phyloP scores from a whole-genome alignment of 1,139 yeast species.

The Scheffersomyces lignicola region DNA sequence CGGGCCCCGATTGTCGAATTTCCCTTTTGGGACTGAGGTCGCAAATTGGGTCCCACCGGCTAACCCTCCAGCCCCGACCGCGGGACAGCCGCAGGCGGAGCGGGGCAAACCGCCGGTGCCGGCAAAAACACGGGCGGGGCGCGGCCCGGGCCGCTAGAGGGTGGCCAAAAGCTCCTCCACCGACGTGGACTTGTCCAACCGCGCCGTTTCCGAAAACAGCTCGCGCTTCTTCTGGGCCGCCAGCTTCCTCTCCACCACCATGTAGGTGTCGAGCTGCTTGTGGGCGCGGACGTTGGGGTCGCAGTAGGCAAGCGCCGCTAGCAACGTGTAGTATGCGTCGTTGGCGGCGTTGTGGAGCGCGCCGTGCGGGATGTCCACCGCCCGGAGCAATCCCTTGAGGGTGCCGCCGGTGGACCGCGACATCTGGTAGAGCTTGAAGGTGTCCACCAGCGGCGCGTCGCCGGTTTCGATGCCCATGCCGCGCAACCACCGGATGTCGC shows the following conservation, averaged over 20 bases:
- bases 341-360: constrained; percentile 80
- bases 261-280: constrained; percentile 18
- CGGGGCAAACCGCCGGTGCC: too few species aligned
- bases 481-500: constrained; percentile 59
- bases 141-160: too few species aligned
- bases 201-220: constrained; percentile 2
- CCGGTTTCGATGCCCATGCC: constrained; percentile 44
- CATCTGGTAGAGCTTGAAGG: constrained; percentile 47
- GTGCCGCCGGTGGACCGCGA: constrained; percentile 48
- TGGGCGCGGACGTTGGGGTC: constrained; percentile 43
- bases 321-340: constrained; percentile 72
- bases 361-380: constrained; percentile 61
- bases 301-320: constrained; percentile 53
- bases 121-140: too few species aligned
- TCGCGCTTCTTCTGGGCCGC: constrained; percentile 1
- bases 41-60: too few species aligned
- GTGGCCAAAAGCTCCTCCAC: constrained; percentile 4
- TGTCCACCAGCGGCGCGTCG: constrained; percentile 50
- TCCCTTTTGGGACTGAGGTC: too few species aligned
- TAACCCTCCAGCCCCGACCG: too few species aligned
- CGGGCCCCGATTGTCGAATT: too few species aligned
- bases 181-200: not conserved
- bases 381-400: constrained; percentile 52
- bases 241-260: constrained; percentile 10
- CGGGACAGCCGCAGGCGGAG: too few species aligned